Evolutionary conservation across 1,284 basidiomycete genomes (phyloP), one percentile per base, ranked within the genome.

Genomic region (Hypsizygus ulmarius): DNA sequence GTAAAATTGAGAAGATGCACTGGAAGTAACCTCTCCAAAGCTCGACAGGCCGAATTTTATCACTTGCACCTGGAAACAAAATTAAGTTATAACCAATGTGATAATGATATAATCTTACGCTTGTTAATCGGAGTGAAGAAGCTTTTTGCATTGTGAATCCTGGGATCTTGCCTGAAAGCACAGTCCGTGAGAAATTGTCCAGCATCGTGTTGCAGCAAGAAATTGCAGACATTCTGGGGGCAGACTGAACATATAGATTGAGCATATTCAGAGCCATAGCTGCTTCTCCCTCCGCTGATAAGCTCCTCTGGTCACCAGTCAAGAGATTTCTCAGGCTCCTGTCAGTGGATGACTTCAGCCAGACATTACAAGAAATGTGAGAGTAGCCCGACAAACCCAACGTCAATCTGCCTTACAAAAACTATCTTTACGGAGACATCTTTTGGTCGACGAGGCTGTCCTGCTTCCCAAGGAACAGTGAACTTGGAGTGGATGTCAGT

Each of bases 21-120:
- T 71, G 69, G 49, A 68, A 68, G 39, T 64, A 61, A 3, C 68
- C 69, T 33, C 60, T 56, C 64, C 69, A 68, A 5, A 71, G 44
- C 41, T 69, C 65, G 9, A 75, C 55, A 2, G 66, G 65, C 32
- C 57, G 37, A 28, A 65, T 60, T 12, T 27, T 44, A 33, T 39
- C 47, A 16, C 38, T 50, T 6, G 46, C 39, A 30, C 53, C 54
- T 47, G 47, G 28, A 4, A 33, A 56, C 34, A 29, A 37, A 19
- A 14, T 5, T 42, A 19, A 45, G 41, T 8, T 54, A 34, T 10
- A 43, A 5, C 19, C 9, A 45, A 29, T 3, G 18, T 10, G 19
- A 19, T 33, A 6, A 19, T n/a, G 19, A 42, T 3, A 27, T 9
- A 14, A 6, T 45, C 47, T 41, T 41, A 59, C 59, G 39, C 51